A percentile compares a stretch with the other conserved stretches of the same genome.
Conservation (phyloP, 345 rosid genomes). For the Corchorus capsularis region DNA sequence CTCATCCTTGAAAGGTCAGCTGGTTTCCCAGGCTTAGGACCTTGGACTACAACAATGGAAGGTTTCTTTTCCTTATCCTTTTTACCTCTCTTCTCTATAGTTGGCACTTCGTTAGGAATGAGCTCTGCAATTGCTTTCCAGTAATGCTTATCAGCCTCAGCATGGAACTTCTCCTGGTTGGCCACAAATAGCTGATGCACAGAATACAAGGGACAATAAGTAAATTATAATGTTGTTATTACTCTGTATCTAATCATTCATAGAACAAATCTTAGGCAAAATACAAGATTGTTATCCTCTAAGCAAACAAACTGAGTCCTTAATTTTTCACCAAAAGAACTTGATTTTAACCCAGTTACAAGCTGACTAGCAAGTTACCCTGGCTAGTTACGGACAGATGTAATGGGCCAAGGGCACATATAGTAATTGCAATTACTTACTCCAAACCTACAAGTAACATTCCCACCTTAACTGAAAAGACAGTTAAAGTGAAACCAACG, state of each 20-base stretch:
- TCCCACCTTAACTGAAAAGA: background rate
- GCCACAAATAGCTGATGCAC: constrained; percentile 46
- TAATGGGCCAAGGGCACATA: background rate
- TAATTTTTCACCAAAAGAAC: background rate
- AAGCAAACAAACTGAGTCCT: background rate
- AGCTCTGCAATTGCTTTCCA: constrained; percentile 85
- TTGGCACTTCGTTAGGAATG: constrained; percentile 76
- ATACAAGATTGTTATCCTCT: background rate
- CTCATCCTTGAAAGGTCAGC: constrained; percentile 80
- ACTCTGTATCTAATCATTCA: background rate
- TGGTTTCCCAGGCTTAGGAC: constrained; percentile 84
- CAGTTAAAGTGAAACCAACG: background rate
- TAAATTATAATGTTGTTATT: background rate
- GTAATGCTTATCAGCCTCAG: constrained; percentile 65
- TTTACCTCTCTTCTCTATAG: constrained; percentile 66
- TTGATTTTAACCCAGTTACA: background rate
- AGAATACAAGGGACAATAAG: constrained; percentile 17
- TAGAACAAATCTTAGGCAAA: background rate
- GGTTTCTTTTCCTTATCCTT: constrained; percentile 73
- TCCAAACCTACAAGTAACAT: background rate
- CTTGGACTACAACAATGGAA: constrained; percentile 52
- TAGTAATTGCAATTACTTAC: background rate
- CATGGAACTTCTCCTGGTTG: constrained; percentile 59
- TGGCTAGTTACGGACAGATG: background rate
- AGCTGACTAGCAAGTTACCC: background rate